Evolutionary conservation across 345 rosid species (phyloP).

Genomic region (Conringia planisiliqua): DNA sequence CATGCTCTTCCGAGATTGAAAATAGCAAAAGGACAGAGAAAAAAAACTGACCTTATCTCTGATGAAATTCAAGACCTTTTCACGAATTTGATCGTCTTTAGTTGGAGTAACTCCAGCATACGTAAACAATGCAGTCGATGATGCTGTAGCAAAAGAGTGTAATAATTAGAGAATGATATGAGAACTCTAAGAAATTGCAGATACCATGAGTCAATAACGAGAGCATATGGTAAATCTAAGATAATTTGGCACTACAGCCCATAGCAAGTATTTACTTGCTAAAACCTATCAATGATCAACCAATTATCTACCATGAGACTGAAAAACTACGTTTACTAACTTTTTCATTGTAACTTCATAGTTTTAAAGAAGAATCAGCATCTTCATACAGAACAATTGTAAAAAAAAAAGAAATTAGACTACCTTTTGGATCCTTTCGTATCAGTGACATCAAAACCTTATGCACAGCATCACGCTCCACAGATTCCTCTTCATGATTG

Average conservation of each 20-base stretch:
- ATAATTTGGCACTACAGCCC: background rate
- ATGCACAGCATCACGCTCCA: slow-evolving; percentile 97
- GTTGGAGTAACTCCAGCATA: too few species aligned
- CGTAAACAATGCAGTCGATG: too few species aligned
- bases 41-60: slow-evolving; percentile 45
- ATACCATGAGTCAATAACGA: too few species aligned
- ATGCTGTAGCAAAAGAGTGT: too few species aligned
- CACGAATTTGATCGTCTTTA: too few species aligned
- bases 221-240: too few species aligned
- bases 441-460: slow-evolving; percentile 91
- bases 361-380: background rate
- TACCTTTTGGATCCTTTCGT: slow-evolving; percentile 98
- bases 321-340: background rate
- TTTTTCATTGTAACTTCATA: background rate
- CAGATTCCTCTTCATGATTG: slow-evolving; percentile 79
- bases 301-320: background rate
- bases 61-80: too few species aligned
- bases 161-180: too few species aligned
- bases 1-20: background rate
- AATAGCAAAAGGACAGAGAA: background rate
- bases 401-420: slow-evolving; percentile 22
- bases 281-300: background rate
- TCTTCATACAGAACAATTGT: background rate
- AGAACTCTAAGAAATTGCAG: too few species aligned
- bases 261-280: background rate